Evolutionary conservation across 495 filamentous ascomycete species (phyloP).

Genomic region (Penicillium lividum): DNA sequence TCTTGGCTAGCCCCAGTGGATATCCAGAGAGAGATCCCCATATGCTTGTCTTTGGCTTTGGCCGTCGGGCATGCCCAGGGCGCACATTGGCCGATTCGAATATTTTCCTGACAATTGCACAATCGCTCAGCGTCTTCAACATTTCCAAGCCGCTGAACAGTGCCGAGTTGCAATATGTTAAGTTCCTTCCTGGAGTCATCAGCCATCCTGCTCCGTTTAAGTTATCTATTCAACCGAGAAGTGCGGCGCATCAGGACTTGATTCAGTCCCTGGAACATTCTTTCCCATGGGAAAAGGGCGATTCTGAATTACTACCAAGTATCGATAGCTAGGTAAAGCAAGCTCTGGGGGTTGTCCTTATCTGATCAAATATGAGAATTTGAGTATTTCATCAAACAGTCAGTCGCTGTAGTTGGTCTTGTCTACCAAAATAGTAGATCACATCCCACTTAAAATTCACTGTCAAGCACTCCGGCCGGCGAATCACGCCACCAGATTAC

Average conservation of each 20-base stretch:
- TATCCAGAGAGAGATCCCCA: constrained; percentile 26
- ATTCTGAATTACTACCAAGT: constrained; percentile 22
- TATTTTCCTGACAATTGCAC: constrained; percentile 51
- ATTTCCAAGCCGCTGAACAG: constrained; percentile 22
- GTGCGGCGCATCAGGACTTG: constrained; percentile 30
- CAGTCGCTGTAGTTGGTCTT: no score
- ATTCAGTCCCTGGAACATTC: constrained; percentile 39
- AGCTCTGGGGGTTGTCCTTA: no score
- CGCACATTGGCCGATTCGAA: constrained; percentile 57
- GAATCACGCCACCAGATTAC: no score
- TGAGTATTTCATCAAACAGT: no score
- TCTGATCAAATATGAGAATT: no score
- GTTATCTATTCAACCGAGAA: constrained; percentile 33
- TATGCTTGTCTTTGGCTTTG: constrained; percentile 55
- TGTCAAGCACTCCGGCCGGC: no score
- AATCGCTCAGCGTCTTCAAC: constrained; percentile 57
- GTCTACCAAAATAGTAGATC: no score
- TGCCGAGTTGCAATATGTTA: constrained; percentile 22
- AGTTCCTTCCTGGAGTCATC: constrained; percentile 39
- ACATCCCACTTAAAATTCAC: no score
- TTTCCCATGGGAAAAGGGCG: constrained; percentile 48
- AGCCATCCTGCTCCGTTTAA: constrained; percentile 41
- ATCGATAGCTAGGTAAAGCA: background rate
- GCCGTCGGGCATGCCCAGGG: constrained; percentile 60
- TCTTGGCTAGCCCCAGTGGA: constrained; percentile 15